These are phyloP conservation scores for Pleurotus djamor DNA, from an alignment of 768 basidiomycete species.

Conservation along the genomic window DNA sequence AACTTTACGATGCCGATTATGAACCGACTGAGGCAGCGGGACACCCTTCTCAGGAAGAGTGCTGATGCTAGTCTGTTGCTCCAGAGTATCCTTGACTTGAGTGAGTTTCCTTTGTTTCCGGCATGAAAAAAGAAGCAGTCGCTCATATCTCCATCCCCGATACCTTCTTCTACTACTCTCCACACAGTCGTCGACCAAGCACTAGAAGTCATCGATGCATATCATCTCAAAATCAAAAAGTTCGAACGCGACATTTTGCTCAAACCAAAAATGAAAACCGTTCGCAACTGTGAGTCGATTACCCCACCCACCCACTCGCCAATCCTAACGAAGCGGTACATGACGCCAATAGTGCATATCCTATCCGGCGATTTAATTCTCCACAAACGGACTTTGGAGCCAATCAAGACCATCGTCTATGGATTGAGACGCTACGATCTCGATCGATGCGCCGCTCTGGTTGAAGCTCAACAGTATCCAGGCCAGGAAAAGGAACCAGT, in stretches of 20 bases:
- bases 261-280: conserved; percentile 55
- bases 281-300: conserved; percentile 47
- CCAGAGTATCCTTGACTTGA: conserved; percentile 63
- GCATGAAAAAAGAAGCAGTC: background rate
- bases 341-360: conserved; percentile 50
- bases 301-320: background rate
- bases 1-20: conserved; percentile 55
- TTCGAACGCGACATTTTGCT: conserved; percentile 59
- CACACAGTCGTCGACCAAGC: conserved; percentile 60
- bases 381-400: conserved; percentile 69
- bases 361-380: conserved; percentile 70
- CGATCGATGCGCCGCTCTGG: conserved; percentile 53
- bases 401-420: conserved; percentile 64
- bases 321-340: background rate
- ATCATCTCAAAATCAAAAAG: conserved; percentile 56
- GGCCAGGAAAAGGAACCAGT: conserved; percentile 24
- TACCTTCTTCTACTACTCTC: no score
- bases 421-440: conserved; percentile 64
- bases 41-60: conserved; percentile 59
- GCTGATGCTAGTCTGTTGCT: conserved; percentile 70
- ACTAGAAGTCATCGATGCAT: conserved; percentile 65
- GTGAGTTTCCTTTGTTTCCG: conserved; percentile 22
- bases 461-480: conserved; percentile 27
- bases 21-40: conserved; percentile 51
- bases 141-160: no score